phyloP scores from a whole-genome alignment of 345 rosid genomes.

The Excoecaria cochinchinensis region DNA sequence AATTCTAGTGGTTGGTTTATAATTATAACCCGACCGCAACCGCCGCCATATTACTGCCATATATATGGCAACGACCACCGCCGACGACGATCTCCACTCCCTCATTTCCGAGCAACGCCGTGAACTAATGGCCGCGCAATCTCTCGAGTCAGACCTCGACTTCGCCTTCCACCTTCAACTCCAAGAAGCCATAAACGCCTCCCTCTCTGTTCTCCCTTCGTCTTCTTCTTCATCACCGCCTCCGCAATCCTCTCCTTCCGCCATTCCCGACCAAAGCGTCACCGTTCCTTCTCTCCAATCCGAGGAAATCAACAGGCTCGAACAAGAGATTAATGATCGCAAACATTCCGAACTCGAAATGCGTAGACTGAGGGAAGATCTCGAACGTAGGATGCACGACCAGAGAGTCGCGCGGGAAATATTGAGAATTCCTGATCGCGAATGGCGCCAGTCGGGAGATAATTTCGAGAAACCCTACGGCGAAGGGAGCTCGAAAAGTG shows the following conservation, averaged over 20 bases:
- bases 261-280: background rate
- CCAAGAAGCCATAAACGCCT: slow-evolving; percentile 58
- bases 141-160: slow-evolving; percentile 49
- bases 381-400: slow-evolving; percentile 59
- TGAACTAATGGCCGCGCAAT: slow-evolving; percentile 46
- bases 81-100: background rate
- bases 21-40: background rate
- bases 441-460: slow-evolving; percentile 59
- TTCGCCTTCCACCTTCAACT: slow-evolving; percentile 67
- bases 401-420: slow-evolving; percentile 58
- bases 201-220: slow-evolving; percentile 31
- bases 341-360: slow-evolving; percentile 35
- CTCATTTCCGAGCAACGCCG: slow-evolving; percentile 14
- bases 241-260: background rate
- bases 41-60: background rate
- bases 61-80: background rate
- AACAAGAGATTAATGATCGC: slow-evolving; percentile 45
- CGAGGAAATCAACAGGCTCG: slow-evolving; percentile 43
- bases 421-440: slow-evolving; percentile 44
- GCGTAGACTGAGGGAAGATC: slow-evolving; percentile 40
- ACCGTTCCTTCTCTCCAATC: slow-evolving; percentile 28
- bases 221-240: slow-evolving; percentile 15
- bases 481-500: background rate
- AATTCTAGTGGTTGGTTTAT: too few species aligned
- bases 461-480: slow-evolving; percentile 40